A percentile compares a stretch with the other conserved stretches of the same genome.
These are phyloP conservation scores for Rubroshorea leprosula DNA, from an alignment of 345 rosid genomes.

Conservation along the genomic window DNA sequence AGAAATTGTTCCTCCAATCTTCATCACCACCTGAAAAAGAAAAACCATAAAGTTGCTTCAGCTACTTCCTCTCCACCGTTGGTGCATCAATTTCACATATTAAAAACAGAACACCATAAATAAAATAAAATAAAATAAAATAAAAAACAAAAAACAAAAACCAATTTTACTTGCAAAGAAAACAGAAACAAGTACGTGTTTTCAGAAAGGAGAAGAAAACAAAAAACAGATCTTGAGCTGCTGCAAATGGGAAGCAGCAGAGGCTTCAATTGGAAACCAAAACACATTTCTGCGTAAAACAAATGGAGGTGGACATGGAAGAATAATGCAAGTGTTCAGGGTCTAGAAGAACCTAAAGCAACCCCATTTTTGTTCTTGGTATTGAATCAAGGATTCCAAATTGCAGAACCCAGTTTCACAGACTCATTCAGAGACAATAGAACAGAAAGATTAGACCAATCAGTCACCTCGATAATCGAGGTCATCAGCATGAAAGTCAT, in stretches of 20 bases:
- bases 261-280: conserved; percentile 18
- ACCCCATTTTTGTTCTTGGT: conserved; percentile 10
- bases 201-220: conserved; percentile 30
- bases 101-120: too few species aligned
- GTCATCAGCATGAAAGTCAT: conserved; percentile 81
- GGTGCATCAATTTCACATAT: conserved; percentile 30
- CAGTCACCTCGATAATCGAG: conserved; percentile 44
- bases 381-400: conserved; percentile 19
- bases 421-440: conserved; percentile 8
- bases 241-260: conserved; percentile 21
- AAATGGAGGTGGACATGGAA: conserved; percentile 20
- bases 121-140: too few species aligned
- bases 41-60: conserved; percentile 24
- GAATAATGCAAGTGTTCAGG: conserved; percentile 25
- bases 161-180: conserved; percentile 8
- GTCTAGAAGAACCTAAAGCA: conserved; percentile 23
- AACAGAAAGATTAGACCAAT: conserved; percentile 10
- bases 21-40: conserved; percentile 73
- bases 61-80: conserved; percentile 40
- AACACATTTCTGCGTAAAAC: conserved; percentile 14
- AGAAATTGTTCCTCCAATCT: conserved; percentile 64
- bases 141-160: conserved; percentile 29
- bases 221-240: conserved; percentile 35
- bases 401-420: conserved; percentile 12
- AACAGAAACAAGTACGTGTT: conserved; percentile 8